Percentiles rank a stretch among this genome's conserved stretches.
These are phyloP conservation scores for Periconia digitata DNA, from an alignment of 2,329 filamentous ascomycete species.

Conservation along the genomic window DNA sequence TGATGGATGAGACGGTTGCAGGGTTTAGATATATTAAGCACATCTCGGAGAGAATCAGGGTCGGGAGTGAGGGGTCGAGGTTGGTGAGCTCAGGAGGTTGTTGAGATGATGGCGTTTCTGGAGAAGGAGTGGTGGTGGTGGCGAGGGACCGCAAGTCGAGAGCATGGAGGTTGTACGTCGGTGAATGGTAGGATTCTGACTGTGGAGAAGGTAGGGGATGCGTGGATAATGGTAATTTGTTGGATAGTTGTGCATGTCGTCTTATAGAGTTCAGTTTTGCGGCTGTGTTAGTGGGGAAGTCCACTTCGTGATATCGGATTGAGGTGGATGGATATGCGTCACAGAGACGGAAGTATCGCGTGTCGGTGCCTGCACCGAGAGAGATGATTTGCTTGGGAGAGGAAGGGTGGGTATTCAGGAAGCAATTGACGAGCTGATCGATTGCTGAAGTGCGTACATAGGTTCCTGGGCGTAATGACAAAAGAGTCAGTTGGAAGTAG, in stretches of 20 bases:
- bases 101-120: slow-evolving; percentile 20
- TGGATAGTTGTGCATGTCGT: slow-evolving; percentile 29
- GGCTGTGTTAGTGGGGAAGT: slow-evolving; percentile 75
- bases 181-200: slow-evolving; percentile 49
- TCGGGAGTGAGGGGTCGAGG: slow-evolving; percentile 65
- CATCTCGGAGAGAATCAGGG: slow-evolving; percentile 89
- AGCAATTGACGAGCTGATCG: slow-evolving; percentile 72
- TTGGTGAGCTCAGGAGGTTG: slow-evolving; percentile 44
- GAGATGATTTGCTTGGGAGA: slow-evolving; percentile 77
- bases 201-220: slow-evolving; percentile 16
- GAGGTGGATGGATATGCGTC: slow-evolving; percentile 45
- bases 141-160: slow-evolving; percentile 69
- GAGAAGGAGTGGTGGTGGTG: slow-evolving; percentile 3
- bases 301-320: slow-evolving; percentile 86
- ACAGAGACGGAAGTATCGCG: slow-evolving; percentile 77
- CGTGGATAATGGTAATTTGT: slow-evolving; percentile 31
- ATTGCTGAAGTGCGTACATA: slow-evolving; percentile 86
- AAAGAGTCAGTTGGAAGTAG: neutral
- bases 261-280: slow-evolving; percentile 60
- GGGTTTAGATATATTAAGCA: slow-evolving; percentile 86
- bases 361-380: slow-evolving; percentile 91
- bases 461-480: slow-evolving; percentile 66
- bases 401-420: slow-evolving; percentile 56
- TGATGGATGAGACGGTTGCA: slow-evolving; percentile 62
- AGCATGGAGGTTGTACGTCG: slow-evolving; percentile 57